These are phyloP conservation scores for Lolium rigidum DNA, from an alignment of 176 grass and related monocot species.

Conservation along the genomic window DNA sequence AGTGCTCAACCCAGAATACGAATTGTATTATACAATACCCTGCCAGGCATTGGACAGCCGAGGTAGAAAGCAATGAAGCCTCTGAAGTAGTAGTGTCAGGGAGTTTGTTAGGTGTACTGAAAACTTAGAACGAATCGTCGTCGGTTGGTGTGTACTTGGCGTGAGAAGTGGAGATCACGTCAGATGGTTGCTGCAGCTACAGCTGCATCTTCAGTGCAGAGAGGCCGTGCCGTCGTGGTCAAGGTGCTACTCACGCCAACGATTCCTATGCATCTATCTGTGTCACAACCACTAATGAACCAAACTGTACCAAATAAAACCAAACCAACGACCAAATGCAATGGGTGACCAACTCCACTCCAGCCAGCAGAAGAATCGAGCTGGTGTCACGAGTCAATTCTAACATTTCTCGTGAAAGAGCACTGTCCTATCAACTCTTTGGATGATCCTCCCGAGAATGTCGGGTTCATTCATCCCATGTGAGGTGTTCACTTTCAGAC, in stretches of 20 bases:
- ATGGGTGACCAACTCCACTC: conserved; percentile 4
- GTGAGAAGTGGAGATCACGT: conserved; percentile 35
- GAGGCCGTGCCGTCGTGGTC: background rate
- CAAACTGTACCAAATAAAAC: background rate
- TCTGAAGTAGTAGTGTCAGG: background rate
- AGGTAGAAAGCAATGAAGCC: background rate
- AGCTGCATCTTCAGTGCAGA: background rate
- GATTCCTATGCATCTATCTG: background rate
- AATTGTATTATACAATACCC: background rate
- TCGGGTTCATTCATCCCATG: background rate
- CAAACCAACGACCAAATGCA: background rate
- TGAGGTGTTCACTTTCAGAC: background rate
- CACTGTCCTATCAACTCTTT: background rate
- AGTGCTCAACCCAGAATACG: background rate
- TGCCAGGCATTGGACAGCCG: background rate
- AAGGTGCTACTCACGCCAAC: background rate
- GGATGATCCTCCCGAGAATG: background rate
- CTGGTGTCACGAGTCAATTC: conserved; percentile 3
- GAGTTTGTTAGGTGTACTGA: conserved; percentile 10
- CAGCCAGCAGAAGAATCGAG: background rate
- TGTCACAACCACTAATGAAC: conserved; percentile 9
- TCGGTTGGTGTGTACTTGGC: conserved; percentile 14
- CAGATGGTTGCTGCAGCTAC: background rate
- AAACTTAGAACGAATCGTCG: background rate
- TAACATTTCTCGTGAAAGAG: background rate